Evolutionary conservation across 768 basidiomycete genomes (phyloP), one percentile per base, ranked within the genome.

Genomic region (Lactarius trivialis): DNA sequence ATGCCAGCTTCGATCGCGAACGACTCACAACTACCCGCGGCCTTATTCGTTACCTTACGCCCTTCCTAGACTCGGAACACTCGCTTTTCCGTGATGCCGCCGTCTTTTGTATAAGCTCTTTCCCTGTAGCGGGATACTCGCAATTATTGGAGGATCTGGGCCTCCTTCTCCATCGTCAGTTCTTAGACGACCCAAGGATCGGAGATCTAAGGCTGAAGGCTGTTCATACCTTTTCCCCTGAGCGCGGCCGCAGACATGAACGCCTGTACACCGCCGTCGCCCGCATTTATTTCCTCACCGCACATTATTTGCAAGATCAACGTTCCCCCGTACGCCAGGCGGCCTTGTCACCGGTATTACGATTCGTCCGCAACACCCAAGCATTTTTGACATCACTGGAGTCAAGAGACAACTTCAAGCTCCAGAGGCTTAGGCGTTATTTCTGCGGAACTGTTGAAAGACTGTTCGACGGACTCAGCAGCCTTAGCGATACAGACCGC

Each of bases 391-490:
- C 82, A 3, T 79, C 84, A 4, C 76, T 84, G 0, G 87, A 90
- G 41, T 82, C 85, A 68, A 83, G 88, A 30, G 88, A 92, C 54
- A 88, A 88, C 64, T 85, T 82, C 67, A 82, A 89, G 1, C 73
- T 93, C 30, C 91, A 95, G 65, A 82, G 86, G 8, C 77, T 96
- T 33, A 85, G 94, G 32, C 85, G 92, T 28, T 95, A 91, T 71
- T 97, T 96, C 72, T 97, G 94, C 69, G 89, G 91, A 21, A 84
- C 88, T 0, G 84, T 97, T 4, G 91, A 94, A 72, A 85, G 88
- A 55, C 80, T 97, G 11, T 93, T 94, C 63, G 88, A 92, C 66
- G 88, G 83, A 15, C 74, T 90, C 33, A 81, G 85, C 3, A 79
- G 78, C 36, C 76, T 92, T 32, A 85, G 86, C 55, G 85, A 89